Percentiles rank a stretch among this genome's conserved stretches.
phyloP scores from a whole-genome alignment of 805 yeast genomes.

The Candida loeiensis region DNA sequence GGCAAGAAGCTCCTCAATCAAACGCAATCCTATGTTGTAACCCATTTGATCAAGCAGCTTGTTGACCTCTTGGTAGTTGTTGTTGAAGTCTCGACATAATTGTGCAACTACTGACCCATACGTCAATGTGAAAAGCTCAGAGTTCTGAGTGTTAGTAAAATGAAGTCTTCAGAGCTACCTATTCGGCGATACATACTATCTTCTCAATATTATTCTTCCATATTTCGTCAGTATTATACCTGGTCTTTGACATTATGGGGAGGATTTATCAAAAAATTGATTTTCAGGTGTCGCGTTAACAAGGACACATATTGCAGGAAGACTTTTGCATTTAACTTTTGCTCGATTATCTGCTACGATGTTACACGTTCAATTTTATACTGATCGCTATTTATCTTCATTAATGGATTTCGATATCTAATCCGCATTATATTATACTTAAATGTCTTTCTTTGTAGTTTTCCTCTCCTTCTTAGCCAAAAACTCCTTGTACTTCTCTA shows the following conservation, averaged over 20 bases:
- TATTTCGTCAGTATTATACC: constrained; percentile 71
- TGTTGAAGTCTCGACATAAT: constrained; percentile 75
- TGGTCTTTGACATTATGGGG: constrained; percentile 23
- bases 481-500: constrained; percentile 62
- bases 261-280: constrained; percentile 14
- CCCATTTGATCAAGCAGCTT: constrained; percentile 89
- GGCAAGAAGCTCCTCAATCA: constrained; percentile 91
- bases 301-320: too few species aligned
- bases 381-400: not conserved
- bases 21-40: constrained; percentile 83
- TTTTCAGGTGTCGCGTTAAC: constrained; percentile 3
- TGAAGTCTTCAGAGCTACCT: not conserved
- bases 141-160: constrained; percentile 47
- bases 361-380: too few species aligned
- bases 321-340: too few species aligned
- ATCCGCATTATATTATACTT: not conserved
- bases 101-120: constrained; percentile 94
- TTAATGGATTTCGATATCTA: not conserved
- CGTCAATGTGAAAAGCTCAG: constrained; percentile 90
- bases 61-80: constrained; percentile 77
- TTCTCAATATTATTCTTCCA: constrained; percentile 89
- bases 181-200: constrained; percentile 49
- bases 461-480: constrained; percentile 33
- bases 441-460: constrained; percentile 10
- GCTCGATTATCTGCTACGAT: too few species aligned